A percentile compares a stretch with the other conserved stretches of the same genome.
Conservation (phyloP, 148 eudicot genomes). For the Linanthus parryae region DNA sequence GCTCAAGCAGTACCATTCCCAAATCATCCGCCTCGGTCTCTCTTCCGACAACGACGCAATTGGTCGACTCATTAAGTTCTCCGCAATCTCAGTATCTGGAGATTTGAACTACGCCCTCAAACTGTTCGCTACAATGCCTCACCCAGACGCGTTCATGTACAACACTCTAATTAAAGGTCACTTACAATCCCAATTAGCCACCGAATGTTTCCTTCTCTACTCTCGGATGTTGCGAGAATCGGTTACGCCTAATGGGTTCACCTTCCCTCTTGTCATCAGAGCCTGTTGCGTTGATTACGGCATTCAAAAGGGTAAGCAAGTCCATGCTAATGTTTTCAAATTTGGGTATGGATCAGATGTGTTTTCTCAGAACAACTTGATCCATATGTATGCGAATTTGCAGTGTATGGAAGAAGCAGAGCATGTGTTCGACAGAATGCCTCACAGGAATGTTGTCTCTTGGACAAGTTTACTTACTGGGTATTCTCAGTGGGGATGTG, state of each 20-base stretch:
- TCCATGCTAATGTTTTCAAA: conserved; percentile 31
- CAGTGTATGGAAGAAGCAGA: conserved; percentile 26
- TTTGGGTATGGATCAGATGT: conserved; percentile 34
- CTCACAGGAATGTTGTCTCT: conserved; percentile 43
- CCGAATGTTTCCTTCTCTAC: conserved; percentile 41
- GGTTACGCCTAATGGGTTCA: conserved; percentile 42
- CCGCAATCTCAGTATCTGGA: conserved; percentile 39
- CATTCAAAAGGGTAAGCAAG: conserved; percentile 37
- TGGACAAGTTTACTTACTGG: conserved; percentile 54
- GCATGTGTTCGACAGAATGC: conserved; percentile 34
- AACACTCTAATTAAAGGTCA: conserved; percentile 58
- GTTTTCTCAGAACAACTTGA: conserved; percentile 38
- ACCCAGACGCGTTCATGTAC: conserved; percentile 70
- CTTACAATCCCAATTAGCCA: conserved; percentile 22
- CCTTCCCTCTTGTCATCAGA: conserved; percentile 34
- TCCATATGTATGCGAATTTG: conserved; percentile 33
- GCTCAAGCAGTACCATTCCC: conserved; percentile 66
- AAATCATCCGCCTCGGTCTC: conserved; percentile 52
- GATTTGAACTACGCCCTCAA: conserved; percentile 53
- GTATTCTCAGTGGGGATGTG: conserved; percentile 37
- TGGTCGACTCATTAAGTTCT: conserved; percentile 64
- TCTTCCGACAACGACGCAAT: conserved; percentile 48
- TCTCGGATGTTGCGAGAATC: conserved; percentile 28
- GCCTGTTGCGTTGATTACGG: conserved; percentile 27
- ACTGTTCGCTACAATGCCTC: conserved; percentile 45